phyloP scores from a whole-genome alignment of 129 eudicot species.

The Artemisia tridentata region DNA sequence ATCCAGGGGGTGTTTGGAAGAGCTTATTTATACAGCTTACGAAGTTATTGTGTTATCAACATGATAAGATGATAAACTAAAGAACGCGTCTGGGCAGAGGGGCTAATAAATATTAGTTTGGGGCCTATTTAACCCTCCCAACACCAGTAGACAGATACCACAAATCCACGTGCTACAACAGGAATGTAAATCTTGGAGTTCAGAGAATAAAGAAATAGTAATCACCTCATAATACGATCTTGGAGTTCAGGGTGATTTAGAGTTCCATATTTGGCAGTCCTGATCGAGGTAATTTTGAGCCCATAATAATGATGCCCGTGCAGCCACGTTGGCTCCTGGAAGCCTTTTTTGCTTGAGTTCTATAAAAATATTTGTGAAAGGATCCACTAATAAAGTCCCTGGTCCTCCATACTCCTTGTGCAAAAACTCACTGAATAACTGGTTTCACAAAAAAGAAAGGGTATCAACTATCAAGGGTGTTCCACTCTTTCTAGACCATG shows the following conservation, averaged over 20 bases:
- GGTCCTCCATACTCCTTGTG: conserved; percentile 77
- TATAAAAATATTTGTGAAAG: conserved; percentile 65
- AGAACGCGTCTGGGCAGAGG: too few species aligned
- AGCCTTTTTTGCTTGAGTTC: conserved; percentile 59
- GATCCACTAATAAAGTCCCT: conserved; percentile 71
- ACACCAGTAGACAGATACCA: too few species aligned
- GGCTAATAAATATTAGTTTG: too few species aligned
- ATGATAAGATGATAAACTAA: too few species aligned
- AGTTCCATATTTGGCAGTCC: conserved; percentile 67
- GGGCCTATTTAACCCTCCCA: too few species aligned
- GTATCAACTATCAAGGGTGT: conserved; percentile 8
- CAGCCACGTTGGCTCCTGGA: conserved; percentile 70
- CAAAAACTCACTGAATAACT: conserved; percentile 67
- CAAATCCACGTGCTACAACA: too few species aligned
- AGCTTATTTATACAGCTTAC: too few species aligned
- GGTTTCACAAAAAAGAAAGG: conserved; percentile 21
- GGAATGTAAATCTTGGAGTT: too few species aligned
- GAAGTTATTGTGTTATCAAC: too few species aligned
- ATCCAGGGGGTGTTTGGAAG: too few species aligned
- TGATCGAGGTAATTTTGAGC: conserved; percentile 56
- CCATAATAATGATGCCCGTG: conserved; percentile 59
- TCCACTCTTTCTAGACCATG: conserved; percentile 9
- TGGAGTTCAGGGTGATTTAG: conserved; percentile 21
- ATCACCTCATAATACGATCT: too few species aligned
- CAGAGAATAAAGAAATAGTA: too few species aligned